phyloP scores from a whole-genome alignment of 1,284 basidiomycete genomes.

The Cutaneotrichosporon sp. region DNA sequence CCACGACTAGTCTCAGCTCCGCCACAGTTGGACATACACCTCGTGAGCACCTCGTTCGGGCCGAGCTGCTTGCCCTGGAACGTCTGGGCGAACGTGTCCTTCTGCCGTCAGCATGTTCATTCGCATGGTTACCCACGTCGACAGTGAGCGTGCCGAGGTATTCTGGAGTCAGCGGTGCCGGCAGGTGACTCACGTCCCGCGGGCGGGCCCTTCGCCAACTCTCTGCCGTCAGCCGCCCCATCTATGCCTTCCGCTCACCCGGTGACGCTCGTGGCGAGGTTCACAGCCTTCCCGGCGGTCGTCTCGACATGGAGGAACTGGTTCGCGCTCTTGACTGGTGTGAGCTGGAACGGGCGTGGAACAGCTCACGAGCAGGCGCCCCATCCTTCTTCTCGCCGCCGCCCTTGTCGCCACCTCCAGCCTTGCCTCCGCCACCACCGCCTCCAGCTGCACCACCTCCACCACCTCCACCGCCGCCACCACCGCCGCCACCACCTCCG shows the following conservation, averaged over 20 bases:
- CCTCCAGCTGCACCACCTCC: conserved; percentile 7
- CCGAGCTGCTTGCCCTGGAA: conserved; percentile 44
- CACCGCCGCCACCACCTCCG: background rate
- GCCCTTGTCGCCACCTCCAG: too few relatives aligned
- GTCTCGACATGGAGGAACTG: background rate
- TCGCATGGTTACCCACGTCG: conserved; percentile 34
- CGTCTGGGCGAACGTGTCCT: conserved; percentile 35
- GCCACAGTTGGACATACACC: conserved; percentile 36
- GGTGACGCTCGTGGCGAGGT: conserved; percentile 4
- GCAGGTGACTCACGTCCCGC: conserved; percentile 2
- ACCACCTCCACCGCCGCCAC: conserved; percentile 5
- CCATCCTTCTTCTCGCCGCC: background rate
- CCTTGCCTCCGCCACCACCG: too few relatives aligned
- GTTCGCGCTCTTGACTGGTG: conserved; percentile 1
- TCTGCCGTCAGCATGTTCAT: conserved; percentile 21
- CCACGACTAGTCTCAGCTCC: conserved; percentile 8
- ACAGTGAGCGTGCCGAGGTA: conserved; percentile 45
- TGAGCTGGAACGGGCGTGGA: too few relatives aligned
- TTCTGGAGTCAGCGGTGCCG: conserved; percentile 20
- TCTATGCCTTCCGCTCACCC: too few relatives aligned
- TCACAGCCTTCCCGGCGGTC: background rate
- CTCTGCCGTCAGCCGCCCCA: conserved; percentile 28
- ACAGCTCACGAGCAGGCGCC: background rate
- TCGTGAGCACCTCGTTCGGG: conserved; percentile 43
- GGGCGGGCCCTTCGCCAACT: conserved; percentile 34